Evolutionary conservation across 768 basidiomycete genomes (phyloP).

Genomic region (Auriscalpium vulgare): DNA sequence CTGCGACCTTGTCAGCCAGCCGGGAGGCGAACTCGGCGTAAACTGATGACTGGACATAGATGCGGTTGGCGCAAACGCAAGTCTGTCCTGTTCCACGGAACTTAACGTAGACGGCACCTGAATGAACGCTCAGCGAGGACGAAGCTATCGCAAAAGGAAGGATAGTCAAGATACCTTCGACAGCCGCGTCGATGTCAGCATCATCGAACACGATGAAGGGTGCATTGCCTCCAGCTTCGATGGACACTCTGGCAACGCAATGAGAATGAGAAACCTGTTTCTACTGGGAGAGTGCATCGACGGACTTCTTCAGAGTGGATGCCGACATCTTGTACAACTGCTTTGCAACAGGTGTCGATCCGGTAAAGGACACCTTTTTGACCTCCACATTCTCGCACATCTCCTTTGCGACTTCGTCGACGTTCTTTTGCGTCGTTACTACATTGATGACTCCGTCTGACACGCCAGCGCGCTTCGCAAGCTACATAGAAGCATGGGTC

Average conservation of each 20-base stretch:
- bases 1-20: conserved; percentile 74
- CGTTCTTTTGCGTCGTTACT: conserved; percentile 80
- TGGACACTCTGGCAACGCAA: conserved; percentile 38
- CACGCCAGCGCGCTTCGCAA: conserved; percentile 82
- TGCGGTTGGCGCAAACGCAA: conserved; percentile 82
- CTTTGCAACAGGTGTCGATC: conserved; percentile 77
- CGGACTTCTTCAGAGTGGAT: conserved; percentile 76
- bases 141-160: background rate
- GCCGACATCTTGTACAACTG: conserved; percentile 64
- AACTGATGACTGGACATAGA: conserved; percentile 85
- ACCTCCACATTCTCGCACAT: conserved; percentile 84
- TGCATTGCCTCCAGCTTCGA: conserved; percentile 92
- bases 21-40: conserved; percentile 90
- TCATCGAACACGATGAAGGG: conserved; percentile 98
- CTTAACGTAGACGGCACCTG: conserved; percentile 69
- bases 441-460: conserved; percentile 95
- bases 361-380: conserved; percentile 89
- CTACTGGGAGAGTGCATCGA: background rate
- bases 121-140: background rate
- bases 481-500: conserved; percentile 30
- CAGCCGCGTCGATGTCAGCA: conserved; percentile 87
- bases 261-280: background rate
- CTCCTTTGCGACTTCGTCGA: conserved; percentile 84
- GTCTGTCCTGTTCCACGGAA: conserved; percentile 81
- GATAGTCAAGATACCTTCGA: conserved; percentile 49